Evolutionary conservation across 768 basidiomycete species (phyloP).

Genomic region (Lactifluus subvellereus): DNA sequence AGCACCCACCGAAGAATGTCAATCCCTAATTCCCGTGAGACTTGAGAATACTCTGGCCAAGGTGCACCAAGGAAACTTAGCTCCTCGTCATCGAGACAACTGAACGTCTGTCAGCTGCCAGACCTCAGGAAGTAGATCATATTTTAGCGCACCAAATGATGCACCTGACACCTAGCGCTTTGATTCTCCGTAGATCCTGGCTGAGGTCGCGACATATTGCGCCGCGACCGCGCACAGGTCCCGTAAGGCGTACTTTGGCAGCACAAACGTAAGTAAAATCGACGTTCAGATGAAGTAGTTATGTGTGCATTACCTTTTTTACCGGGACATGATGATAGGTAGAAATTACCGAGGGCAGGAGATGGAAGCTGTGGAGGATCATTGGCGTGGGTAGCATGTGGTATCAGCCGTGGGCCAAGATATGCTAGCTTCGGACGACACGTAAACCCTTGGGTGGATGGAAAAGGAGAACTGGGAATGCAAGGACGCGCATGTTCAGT

Average conservation of each 20-base stretch:
- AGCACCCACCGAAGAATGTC: slow-evolving; percentile 69
- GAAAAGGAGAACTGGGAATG: neutral
- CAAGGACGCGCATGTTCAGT: neutral
- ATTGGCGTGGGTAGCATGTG: neutral
- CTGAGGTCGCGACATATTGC: slow-evolving; percentile 78
- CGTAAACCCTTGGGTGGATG: neutral
- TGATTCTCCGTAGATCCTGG: slow-evolving; percentile 74
- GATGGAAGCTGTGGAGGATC: slow-evolving; percentile 4
- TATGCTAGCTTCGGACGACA: slow-evolving; percentile 9
- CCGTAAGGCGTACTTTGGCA: slow-evolving; percentile 56
- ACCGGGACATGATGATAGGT: slow-evolving; percentile 88
- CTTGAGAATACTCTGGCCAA: slow-evolving; percentile 68
- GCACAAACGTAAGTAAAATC: neutral
- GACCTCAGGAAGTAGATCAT: neutral
- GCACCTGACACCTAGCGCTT: slow-evolving; percentile 64
- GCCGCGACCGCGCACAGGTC: slow-evolving; percentile 71
- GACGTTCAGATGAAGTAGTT: neutral
- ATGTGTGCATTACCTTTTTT: slow-evolving; percentile 62
- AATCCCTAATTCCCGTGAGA: slow-evolving; percentile 59
- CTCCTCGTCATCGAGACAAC: slow-evolving; percentile 83
- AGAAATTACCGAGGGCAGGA: slow-evolving; percentile 68
- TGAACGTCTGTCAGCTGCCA: slow-evolving; percentile 28
- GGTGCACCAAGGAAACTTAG: slow-evolving; percentile 80
- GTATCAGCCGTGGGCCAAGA: neutral
- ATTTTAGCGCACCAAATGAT: slow-evolving; percentile 63